phyloP scores from a whole-genome alignment of 106 monocot species.

The Dactylorhiza incarnata region DNA sequence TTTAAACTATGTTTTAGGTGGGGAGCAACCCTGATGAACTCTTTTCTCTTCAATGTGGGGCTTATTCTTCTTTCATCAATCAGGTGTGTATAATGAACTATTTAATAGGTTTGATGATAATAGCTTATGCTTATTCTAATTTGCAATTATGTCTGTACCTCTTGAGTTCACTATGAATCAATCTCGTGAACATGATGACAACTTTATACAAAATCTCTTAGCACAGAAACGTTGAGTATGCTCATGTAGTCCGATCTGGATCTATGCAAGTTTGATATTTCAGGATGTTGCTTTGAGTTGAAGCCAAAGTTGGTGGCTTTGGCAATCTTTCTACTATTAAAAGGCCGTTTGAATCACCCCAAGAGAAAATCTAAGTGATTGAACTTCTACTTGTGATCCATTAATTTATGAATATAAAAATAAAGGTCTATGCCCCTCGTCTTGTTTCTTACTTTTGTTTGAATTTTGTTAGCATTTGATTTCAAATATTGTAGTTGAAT shows the following conservation, averaged over 20 bases:
- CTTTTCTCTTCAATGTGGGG: constrained; percentile 96
- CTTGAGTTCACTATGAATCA: background rate
- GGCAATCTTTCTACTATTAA: background rate
- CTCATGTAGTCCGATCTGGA: background rate
- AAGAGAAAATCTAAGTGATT: no score
- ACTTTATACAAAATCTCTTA: background rate
- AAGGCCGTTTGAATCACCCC: no score
- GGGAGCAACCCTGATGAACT: constrained; percentile 99
- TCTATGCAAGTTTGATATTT: background rate
- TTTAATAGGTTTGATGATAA: background rate
- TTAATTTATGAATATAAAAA: background rate
- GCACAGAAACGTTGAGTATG: background rate
- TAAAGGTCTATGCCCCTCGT: background rate
- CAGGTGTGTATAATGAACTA: constrained; percentile 41
- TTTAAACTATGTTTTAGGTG: constrained; percentile 46
- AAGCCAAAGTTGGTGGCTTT: background rate
- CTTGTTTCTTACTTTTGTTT: background rate
- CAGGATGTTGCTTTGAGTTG: background rate
- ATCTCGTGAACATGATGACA: background rate
- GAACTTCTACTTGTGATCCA: background rate
- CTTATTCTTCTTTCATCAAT: constrained; percentile 94
- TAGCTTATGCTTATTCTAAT: background rate
- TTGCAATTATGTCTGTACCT: background rate
- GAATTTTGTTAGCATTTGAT: background rate
- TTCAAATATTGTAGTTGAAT: background rate